Base-by-base conservation (phyloP, 164 flowering plant genomes). In the Pachysandra terminalis region DNA sequence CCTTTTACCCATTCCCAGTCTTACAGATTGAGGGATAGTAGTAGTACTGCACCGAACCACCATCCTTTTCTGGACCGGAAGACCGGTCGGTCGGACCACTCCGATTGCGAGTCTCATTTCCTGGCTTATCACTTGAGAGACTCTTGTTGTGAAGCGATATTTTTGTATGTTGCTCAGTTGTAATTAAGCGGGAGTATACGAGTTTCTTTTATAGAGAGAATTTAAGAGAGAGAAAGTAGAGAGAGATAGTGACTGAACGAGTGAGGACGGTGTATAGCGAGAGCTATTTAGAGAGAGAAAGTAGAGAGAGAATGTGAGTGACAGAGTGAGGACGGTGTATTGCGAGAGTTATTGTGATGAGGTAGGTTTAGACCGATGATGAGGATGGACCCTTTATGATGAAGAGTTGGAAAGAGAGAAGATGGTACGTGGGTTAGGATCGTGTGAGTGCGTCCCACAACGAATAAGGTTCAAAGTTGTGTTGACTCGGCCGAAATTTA, bases 91-190 rank as follows among this genome's bases (percentile, higher is more conserved):
- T 25, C 58, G 63, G 15, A 65, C 35, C 1, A 51, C 37, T 53
- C 57, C 63, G 19, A 57, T 28, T 14, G 73, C 40, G 19, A 74
- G 61, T 64, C 24, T 74, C 83, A 80, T 77, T 56, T 24, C 14
- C 1, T n/a, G n/a, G n/a, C n/a, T n/a, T n/a, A n/a, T n/a, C n/a
- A n/a, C n/a, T n/a, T n/a, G n/a, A n/a, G n/a, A n/a, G n/a, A n/a
- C n/a, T n/a, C n/a, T n/a, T n/a, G n/a, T n/a, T n/a, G n/a, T n/a
- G n/a, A n/a, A n/a, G n/a, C n/a, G n/a, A n/a, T n/a, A n/a, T n/a
- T n/a, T n/a, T n/a, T n/a, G n/a, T n/a, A n/a, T n/a, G n/a, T n/a
- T n/a, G n/a, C n/a, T n/a, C n/a, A n/a, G n/a, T n/a, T n/a, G n/a
- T n/a, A n/a, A n/a, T n/a, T n/a, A n/a, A n/a, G n/a, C n/a, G 51